Evolutionary conservation across 176 grass and related monocot genomes (phyloP).

Genomic region (Cocos nucifera): DNA sequence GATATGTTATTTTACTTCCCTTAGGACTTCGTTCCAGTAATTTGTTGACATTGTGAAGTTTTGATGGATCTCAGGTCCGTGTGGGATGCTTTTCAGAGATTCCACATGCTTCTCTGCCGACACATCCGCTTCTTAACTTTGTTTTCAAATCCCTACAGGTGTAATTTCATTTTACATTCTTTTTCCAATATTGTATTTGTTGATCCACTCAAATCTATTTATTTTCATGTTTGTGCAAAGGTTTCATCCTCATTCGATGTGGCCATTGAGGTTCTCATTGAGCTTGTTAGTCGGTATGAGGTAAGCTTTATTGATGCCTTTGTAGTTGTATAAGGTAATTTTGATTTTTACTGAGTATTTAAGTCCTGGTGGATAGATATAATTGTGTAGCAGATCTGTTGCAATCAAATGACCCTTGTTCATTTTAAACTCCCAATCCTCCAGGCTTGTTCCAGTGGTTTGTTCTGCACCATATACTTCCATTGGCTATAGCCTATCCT

Average conservation of each 20-base stretch:
- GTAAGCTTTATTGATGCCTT: slow-evolving; percentile 32
- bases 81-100: slow-evolving; percentile 74
- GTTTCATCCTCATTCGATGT: slow-evolving; percentile 76
- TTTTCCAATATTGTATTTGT: neutral
- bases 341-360: no score
- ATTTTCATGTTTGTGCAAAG: slow-evolving; percentile 33
- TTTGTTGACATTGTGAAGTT: neutral
- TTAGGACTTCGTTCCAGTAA: neutral
- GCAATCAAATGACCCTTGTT: no score
- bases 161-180: slow-evolving; percentile 8
- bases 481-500: no score
- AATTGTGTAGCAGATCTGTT: no score
- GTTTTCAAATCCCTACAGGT: slow-evolving; percentile 96
- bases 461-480: no score
- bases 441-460: no score
- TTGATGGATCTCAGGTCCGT: slow-evolving; percentile 40
- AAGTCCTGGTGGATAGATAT: no score
- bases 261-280: slow-evolving; percentile 78
- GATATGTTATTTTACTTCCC: no score
- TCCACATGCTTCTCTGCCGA: slow-evolving; percentile 26
- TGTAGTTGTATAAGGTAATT: no score
- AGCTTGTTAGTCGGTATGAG: slow-evolving; percentile 79
- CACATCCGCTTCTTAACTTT: slow-evolving; percentile 72
- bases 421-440: no score
- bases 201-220: slow-evolving; percentile 28